phyloP scores from a whole-genome alignment of 169 alveolate species.

The Plasmodium yoelii region DNA sequence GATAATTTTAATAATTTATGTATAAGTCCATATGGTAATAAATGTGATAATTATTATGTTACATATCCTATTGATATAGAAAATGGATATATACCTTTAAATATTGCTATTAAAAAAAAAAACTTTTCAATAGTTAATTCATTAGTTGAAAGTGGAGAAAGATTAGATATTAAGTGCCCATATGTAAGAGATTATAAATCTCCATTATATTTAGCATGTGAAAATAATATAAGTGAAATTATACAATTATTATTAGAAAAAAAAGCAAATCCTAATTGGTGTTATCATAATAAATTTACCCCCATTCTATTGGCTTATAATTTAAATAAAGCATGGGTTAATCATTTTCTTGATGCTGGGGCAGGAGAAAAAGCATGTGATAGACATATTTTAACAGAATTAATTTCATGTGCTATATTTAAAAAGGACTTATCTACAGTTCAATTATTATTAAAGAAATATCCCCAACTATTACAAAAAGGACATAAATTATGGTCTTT shows the following conservation, averaged over 20 bases:
- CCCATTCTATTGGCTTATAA: conserved; percentile 89
- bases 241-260: conserved; percentile 85
- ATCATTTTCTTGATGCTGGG: conserved; percentile 88
- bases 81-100: conserved; percentile 79
- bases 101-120: conserved; percentile 76
- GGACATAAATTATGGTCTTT: conserved; percentile 89
- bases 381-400: conserved; percentile 87
- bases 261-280: conserved; percentile 92
- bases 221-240: conserved; percentile 83
- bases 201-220: conserved; percentile 92
- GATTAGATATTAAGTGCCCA: conserved; percentile 84
- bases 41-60: conserved; percentile 68
- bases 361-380: conserved; percentile 86
- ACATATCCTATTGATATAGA: conserved; percentile 76
- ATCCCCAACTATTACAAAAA: conserved; percentile 87
- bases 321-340: conserved; percentile 86
- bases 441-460: conserved; percentile 81
- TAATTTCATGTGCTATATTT: conserved; percentile 86
- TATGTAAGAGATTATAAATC: conserved; percentile 87
- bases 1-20: conserved; percentile 50
- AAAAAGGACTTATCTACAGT: conserved; percentile 84
- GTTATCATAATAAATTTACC: conserved; percentile 84
- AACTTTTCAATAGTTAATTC: conserved; percentile 79
- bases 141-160: conserved; percentile 84
- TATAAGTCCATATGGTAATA: conserved; percentile 75